Percentiles rank a stretch among this genome's conserved stretches.
Evolutionary conservation across 352 stramenopile genomes (phyloP).

Genomic region (Stephanocyclus meneghinianus): DNA sequence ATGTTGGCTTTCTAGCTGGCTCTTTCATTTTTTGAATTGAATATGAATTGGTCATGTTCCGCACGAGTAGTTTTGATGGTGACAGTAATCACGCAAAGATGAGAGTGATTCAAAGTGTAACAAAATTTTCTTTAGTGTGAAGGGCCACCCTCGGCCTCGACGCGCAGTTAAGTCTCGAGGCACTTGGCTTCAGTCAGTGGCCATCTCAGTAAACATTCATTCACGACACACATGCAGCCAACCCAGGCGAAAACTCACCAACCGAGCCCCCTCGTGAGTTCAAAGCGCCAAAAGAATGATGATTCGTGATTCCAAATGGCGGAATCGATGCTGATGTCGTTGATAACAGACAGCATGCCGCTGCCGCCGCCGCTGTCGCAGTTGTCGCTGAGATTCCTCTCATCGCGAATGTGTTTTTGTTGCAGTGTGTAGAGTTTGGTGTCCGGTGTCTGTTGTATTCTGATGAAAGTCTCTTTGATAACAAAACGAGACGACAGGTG

Average conservation of each 20-base stretch:
- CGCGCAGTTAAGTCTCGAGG: no score
- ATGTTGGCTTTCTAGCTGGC: constrained; percentile 30
- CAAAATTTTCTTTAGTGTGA: not conserved
- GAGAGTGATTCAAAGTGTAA: not conserved
- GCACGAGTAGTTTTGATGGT: constrained; percentile 1
- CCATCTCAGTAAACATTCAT: not conserved
- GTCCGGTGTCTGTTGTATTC: no score
- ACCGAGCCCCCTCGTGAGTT: constrained; percentile 38
- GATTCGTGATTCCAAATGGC: constrained; percentile 3
- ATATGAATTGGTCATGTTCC: not conserved
- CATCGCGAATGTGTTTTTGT: not conserved
- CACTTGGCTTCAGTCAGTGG: no score
- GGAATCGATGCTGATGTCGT: constrained; percentile 15
- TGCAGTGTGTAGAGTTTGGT: no score
- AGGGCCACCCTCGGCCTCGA: no score
- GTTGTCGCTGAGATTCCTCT: not conserved
- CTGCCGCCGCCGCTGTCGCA: constrained; percentile 6
- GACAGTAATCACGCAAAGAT: not conserved
- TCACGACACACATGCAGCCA: not conserved
- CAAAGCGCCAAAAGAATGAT: constrained; percentile 17
- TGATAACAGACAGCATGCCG: constrained; percentile 16
- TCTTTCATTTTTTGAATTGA: constrained; percentile 9
- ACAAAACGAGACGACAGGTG: no score
- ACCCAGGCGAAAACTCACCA: constrained; percentile 24
- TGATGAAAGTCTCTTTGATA: no score